Evolutionary conservation across 2,329 filamentous ascomycete species (phyloP).

Genomic region (Alternaria sp.): DNA sequence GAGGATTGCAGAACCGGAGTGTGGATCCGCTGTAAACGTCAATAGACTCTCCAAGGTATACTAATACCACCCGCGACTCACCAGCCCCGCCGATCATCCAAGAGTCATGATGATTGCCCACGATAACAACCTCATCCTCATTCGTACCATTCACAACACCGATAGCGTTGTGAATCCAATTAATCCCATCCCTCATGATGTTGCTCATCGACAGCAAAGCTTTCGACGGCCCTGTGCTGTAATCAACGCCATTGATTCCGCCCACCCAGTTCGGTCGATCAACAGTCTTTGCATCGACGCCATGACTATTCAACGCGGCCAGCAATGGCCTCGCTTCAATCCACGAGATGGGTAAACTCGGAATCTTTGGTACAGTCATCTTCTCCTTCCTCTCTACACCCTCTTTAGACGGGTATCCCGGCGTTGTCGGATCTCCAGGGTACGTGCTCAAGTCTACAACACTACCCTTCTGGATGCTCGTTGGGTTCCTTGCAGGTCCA

Average conservation of each 20-base stretch:
- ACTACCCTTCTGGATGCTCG: conserved; percentile 55
- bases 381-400: conserved; percentile 74
- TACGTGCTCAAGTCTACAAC: conserved; percentile 69
- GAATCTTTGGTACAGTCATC: conserved; percentile 72
- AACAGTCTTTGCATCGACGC: conserved; percentile 61
- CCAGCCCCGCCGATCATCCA: conserved; percentile 62
- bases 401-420: conserved; percentile 80
- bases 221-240: conserved; percentile 58
- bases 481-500: conserved; percentile 50
- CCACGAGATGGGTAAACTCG: conserved; percentile 87
- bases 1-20: conserved; percentile 59
- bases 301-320: conserved; percentile 81
- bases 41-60: neutral
- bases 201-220: conserved; percentile 59
- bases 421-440: conserved; percentile 51
- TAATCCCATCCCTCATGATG: conserved; percentile 77
- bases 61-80: neutral
- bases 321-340: conserved; percentile 81
- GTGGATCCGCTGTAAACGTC: conserved; percentile 55
- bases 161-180: conserved; percentile 78
- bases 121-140: conserved; percentile 61
- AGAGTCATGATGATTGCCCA: conserved; percentile 63
- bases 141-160: conserved; percentile 73
- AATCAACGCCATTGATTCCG: conserved; percentile 39
- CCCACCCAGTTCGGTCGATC: conserved; percentile 50